Evolutionary conservation across 2,329 filamentous ascomycete genomes (phyloP).

Genomic region (Curvularia hawaiiensis): DNA sequence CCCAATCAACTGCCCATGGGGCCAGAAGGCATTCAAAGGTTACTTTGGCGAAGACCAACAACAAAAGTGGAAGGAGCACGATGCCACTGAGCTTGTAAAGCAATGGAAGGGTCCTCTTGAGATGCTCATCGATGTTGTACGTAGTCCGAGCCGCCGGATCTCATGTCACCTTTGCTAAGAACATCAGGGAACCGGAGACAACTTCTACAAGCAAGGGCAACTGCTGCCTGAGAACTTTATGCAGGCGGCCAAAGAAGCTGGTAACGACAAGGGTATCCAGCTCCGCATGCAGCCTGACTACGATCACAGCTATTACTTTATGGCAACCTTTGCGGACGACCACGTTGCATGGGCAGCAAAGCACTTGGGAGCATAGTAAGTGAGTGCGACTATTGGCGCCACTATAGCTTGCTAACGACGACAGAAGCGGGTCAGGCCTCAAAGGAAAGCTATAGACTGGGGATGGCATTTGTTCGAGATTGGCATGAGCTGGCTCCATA

Average conservation of each 20-base stretch:
- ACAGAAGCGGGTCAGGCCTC: slow-evolving; percentile 39
- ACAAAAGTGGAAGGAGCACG: slow-evolving; percentile 83
- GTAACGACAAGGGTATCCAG: slow-evolving; percentile 70
- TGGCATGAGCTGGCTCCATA: background rate
- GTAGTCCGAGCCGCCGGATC: slow-evolving; percentile 44
- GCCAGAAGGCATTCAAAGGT: slow-evolving; percentile 89
- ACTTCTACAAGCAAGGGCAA: slow-evolving; percentile 95
- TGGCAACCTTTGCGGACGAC: slow-evolving; percentile 86
- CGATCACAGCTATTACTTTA: slow-evolving; percentile 98
- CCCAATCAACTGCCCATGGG: slow-evolving; percentile 86
- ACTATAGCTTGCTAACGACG: slow-evolving; percentile 30
- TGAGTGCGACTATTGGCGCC: slow-evolving; percentile 15
- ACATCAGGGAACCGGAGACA: slow-evolving; percentile 81
- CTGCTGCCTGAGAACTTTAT: slow-evolving; percentile 92
- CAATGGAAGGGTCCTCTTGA: slow-evolving; percentile 74
- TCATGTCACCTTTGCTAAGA: background rate
- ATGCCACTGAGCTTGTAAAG: slow-evolving; percentile 88
- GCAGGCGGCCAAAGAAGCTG: slow-evolving; percentile 75
- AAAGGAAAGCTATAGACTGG: slow-evolving; percentile 35
- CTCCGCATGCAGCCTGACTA: slow-evolving; percentile 89
- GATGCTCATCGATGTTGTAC: slow-evolving; percentile 83
- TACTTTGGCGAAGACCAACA: slow-evolving; percentile 80
- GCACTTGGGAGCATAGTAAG: slow-evolving; percentile 67
- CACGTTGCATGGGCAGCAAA: slow-evolving; percentile 93
- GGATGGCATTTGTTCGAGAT: background rate